Evolutionary conservation across 306 rosid genomes (phyloP).

Genomic region (Lupinus albus): DNA sequence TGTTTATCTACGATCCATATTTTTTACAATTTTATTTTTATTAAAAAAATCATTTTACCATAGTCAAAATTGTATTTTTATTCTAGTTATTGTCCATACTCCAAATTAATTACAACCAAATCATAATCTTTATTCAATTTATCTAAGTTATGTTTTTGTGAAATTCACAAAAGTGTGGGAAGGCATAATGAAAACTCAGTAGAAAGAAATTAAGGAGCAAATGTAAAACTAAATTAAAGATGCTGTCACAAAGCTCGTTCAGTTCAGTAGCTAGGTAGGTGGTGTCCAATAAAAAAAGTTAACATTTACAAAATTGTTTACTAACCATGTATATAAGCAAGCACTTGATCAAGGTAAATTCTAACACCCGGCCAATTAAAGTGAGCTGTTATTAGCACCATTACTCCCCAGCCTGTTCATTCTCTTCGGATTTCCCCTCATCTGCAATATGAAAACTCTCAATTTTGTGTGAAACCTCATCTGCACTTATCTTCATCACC

Average conservation of each 20-base stretch:
- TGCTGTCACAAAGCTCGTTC: slow-evolving; percentile 42
- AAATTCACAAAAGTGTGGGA: no score
- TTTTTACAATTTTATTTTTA: no score
- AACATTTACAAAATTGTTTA: slow-evolving; percentile 52
- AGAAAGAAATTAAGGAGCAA: not conserved
- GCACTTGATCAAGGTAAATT: slow-evolving; percentile 37
- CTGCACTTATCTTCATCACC: slow-evolving; percentile 59
- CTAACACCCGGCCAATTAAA: slow-evolving; percentile 38
- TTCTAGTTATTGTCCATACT: no score
- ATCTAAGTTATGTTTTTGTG: no score
- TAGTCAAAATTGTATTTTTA: no score
- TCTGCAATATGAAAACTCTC: slow-evolving; percentile 79
- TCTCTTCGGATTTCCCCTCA: slow-evolving; percentile 66
- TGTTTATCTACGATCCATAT: no score
- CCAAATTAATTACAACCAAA: no score
- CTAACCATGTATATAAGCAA: slow-evolving; percentile 38
- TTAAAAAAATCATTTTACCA: no score
- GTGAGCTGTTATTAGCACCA: slow-evolving; percentile 29
- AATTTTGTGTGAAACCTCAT: slow-evolving; percentile 76
- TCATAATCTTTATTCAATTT: no score
- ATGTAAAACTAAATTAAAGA: slow-evolving; percentile 32
- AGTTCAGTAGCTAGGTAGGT: slow-evolving; percentile 30
- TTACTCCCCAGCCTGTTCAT: slow-evolving; percentile 67
- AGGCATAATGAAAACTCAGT: not conserved
- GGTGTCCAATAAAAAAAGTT: slow-evolving; percentile 41